Evolutionary conservation across 345 rosid genomes (phyloP), one percentile per base, ranked within the genome.

Genomic region (Camelina neglecta): DNA sequence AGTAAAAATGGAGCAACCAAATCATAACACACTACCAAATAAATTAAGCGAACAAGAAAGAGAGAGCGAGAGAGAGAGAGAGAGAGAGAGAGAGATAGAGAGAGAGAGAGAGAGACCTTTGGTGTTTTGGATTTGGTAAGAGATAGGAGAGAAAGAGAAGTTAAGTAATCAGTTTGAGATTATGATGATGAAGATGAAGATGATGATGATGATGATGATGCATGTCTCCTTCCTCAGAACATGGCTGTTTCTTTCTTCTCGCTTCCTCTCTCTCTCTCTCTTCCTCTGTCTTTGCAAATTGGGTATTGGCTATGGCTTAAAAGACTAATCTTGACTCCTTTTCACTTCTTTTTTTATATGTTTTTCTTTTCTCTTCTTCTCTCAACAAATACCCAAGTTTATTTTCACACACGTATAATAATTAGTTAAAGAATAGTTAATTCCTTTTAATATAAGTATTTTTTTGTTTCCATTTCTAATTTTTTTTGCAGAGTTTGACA

Each of bases 181-280:
- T 41, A 58, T 73, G 31, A 4, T 29, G 31, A 3, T 26, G 23
- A 21, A 21, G 64, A 35, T 50, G 47, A 38, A 71, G 81, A 6
- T 61, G 36, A 33, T 33, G 72, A 55, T 13, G 55, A 58, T 41
- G 76, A 51, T 51, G 62, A 64, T 70, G 75, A 53, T 78, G 81
- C 81, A 72, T 78, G 81, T 78, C 74, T 78, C 81, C 81, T 72
- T 72, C 81, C 81, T 78, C 81, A 78, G 41, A 72, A 78, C 81
- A 78, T 78, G 81, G 81, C 26, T 72, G 42, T 60, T 60, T 29
- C 31, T 29, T 72, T 72, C 69, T 36, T 72, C 73, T 78, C 72
- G 13, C 62, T 75, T 4, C 61, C 11, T 55, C 21, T 68, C 15
- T 57, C 7, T 72, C 62, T 62, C 60, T 67, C 35, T 66, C 60